These are phyloP conservation scores for Rhizopus sp. DNA, from an alignment of 371 early-diverging fungal species.

Conservation along the genomic window DNA sequence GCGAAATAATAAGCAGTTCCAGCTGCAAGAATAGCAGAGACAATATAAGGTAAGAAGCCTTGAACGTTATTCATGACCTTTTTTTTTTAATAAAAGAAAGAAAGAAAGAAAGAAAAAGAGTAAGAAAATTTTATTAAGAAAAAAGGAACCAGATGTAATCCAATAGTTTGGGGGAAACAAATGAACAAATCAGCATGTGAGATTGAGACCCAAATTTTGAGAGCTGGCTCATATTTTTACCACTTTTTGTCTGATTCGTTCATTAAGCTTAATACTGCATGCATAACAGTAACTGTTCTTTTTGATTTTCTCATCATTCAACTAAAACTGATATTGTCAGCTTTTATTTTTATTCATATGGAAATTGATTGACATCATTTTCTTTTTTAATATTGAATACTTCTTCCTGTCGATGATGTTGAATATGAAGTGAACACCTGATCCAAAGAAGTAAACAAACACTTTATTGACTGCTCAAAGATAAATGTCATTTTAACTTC, in stretches of 20 bases:
- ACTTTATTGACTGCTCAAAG: no score
- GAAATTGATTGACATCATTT: no score
- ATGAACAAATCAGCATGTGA: slow-evolving; percentile 10
- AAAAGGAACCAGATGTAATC: slow-evolving; percentile 11
- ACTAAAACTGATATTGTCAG: no score
- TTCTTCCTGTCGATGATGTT: no score
- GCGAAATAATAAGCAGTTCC: slow-evolving; percentile 46
- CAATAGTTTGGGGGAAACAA: slow-evolving; percentile 15
- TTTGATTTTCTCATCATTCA: no score
- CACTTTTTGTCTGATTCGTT: neutral
- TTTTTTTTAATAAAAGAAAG: neutral
- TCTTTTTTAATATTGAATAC: no score
- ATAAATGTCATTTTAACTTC: no score
- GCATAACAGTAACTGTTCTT: no score
- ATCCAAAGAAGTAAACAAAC: no score
- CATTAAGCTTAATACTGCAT: no score
- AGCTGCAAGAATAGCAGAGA: slow-evolving; percentile 44
- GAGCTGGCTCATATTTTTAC: neutral
- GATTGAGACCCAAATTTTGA: slow-evolving; percentile 1
- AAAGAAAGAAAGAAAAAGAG: slow-evolving; percentile 7
- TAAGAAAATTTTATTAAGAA: neutral
- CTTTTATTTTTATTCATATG: no score
- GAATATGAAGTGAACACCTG: no score
- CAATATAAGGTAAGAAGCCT: slow-evolving; percentile 38
- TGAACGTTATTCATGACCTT: slow-evolving; percentile 40